phyloP scores from a whole-genome alignment of 495 filamentous ascomycete genomes.

The Hypomontagnella submonticulosa region DNA sequence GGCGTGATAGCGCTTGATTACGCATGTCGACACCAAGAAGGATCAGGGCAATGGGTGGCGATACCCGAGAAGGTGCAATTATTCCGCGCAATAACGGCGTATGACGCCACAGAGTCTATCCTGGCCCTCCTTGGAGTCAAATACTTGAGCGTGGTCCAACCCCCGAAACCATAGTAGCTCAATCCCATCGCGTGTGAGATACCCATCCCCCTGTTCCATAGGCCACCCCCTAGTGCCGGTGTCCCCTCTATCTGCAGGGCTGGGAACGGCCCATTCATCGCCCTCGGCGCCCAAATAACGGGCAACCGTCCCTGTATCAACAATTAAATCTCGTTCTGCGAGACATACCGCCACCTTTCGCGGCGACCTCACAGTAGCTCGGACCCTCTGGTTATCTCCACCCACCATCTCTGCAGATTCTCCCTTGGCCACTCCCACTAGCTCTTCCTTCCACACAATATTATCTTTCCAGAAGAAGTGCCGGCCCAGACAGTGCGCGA shows the following conservation, averaged over 20 bases:
- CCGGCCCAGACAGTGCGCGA: slow-evolving; percentile 66
- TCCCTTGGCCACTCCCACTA: slow-evolving; percentile 42
- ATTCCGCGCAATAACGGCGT: slow-evolving; percentile 52
- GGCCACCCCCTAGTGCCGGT: slow-evolving; percentile 20
- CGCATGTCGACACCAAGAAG: slow-evolving; percentile 1
- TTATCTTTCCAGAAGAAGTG: slow-evolving; percentile 77
- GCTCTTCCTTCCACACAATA: slow-evolving; percentile 73
- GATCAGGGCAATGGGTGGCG: slow-evolving; percentile 18
- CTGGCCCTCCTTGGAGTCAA: slow-evolving; percentile 61
- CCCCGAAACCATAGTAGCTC: slow-evolving; percentile 71
- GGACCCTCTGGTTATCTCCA: slow-evolving; percentile 21
- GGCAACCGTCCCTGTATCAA: slow-evolving; percentile 67
- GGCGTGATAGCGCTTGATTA: slow-evolving; percentile 17
- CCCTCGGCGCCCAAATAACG: slow-evolving; percentile 62
- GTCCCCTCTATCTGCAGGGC: slow-evolving; percentile 29
- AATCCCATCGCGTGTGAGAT: slow-evolving; percentile 62
- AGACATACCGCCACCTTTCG: slow-evolving; percentile 66
- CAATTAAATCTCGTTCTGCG: slow-evolving; percentile 71
- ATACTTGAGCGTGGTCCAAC: slow-evolving; percentile 75
- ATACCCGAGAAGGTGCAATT: slow-evolving; percentile 23
- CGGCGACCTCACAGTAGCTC: slow-evolving; percentile 7
- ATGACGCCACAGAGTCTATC: slow-evolving; percentile 57
- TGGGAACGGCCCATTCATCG: slow-evolving; percentile 34
- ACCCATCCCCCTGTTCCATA: slow-evolving; percentile 26
- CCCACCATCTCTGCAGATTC: slow-evolving; percentile 28